A percentile compares a stretch with the other conserved stretches of the same genome.
Evolutionary conservation across 1,284 basidiomycete species (phyloP).

Genomic region (Apiotrichum porosum): DNA sequence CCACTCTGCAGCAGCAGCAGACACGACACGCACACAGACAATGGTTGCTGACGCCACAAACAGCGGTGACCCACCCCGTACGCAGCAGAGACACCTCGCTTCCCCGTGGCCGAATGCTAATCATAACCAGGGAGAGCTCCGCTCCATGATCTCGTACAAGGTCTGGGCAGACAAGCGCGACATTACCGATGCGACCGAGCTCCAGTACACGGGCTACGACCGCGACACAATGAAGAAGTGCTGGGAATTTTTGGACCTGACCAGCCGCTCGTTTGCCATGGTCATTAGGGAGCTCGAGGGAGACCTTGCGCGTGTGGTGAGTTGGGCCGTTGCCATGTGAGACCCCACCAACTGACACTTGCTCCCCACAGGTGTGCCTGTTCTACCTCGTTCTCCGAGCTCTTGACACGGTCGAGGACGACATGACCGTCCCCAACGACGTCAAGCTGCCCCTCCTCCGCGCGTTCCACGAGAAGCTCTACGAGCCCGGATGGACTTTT

Average conservation of each 20-base stretch:
- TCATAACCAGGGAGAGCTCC: constrained; percentile 74
- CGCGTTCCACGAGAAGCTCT: constrained; percentile 73
- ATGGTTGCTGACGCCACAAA: no score
- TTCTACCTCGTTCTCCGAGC: constrained; percentile 94
- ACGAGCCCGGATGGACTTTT: constrained; percentile 85
- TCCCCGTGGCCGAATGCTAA: no score
- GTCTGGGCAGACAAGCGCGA: constrained; percentile 75
- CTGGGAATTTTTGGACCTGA: constrained; percentile 85
- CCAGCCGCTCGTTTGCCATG: constrained; percentile 83
- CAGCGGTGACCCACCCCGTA: constrained; percentile 38
- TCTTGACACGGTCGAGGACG: constrained; percentile 95
- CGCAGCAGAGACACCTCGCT: no score
- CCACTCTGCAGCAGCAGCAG: neutral
- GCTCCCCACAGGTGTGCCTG: constrained; percentile 83
- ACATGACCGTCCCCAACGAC: constrained; percentile 88
- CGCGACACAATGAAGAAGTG: constrained; percentile 77
- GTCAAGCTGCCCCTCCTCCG: constrained; percentile 83
- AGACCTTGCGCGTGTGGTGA: constrained; percentile 82
- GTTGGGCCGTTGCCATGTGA: constrained; percentile 41
- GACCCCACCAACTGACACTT: neutral
- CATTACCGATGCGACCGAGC: constrained; percentile 66
- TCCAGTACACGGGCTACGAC: constrained; percentile 74
- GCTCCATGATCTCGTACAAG: constrained; percentile 69
- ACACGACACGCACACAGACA: neutral
- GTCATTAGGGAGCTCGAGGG: constrained; percentile 97